phyloP scores from a whole-genome alignment of 176 grass and related monocot genomes.

The Carex parvula region DNA sequence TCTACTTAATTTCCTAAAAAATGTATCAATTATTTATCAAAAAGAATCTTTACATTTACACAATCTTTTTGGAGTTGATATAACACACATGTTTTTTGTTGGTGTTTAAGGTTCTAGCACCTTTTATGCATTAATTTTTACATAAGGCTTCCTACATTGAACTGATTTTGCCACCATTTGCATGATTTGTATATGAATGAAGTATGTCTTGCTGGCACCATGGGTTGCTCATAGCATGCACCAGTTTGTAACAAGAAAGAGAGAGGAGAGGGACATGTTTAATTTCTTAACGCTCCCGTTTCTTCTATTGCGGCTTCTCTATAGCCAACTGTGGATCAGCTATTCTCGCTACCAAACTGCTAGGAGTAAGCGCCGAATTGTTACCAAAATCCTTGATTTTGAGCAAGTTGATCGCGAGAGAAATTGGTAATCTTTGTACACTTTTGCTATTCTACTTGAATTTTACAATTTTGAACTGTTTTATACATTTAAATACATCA shows the following conservation, averaged over 20 bases:
- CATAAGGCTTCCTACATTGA: neutral
- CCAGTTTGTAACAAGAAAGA: constrained; percentile 38
- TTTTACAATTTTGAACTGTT: neutral
- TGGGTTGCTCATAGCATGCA: constrained; percentile 47
- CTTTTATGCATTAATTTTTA: neutral
- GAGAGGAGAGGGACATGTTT: constrained; percentile 23
- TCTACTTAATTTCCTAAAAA: neutral
- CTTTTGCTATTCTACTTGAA: neutral
- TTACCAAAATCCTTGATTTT: constrained; percentile 77
- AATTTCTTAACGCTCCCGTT: constrained; percentile 43
- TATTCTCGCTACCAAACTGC: constrained; percentile 65
- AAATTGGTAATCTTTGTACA: constrained; percentile 48
- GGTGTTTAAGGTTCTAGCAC: neutral
- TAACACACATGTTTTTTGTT: neutral
- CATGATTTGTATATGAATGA: too few species aligned
- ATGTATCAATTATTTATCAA: neutral
- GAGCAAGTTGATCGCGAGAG: constrained; percentile 87
- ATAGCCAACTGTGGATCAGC: constrained; percentile 80
- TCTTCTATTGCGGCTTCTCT: constrained; percentile 47
- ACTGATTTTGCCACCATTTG: constrained; percentile 6
- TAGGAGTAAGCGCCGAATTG: constrained; percentile 56
- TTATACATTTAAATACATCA: neutral
- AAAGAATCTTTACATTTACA: neutral
- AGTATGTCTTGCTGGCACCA: constrained; percentile 66
- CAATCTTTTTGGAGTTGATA: neutral